Base-by-base conservation (phyloP, 148 eudicot species). In the Camellia granthamiana region DNA sequence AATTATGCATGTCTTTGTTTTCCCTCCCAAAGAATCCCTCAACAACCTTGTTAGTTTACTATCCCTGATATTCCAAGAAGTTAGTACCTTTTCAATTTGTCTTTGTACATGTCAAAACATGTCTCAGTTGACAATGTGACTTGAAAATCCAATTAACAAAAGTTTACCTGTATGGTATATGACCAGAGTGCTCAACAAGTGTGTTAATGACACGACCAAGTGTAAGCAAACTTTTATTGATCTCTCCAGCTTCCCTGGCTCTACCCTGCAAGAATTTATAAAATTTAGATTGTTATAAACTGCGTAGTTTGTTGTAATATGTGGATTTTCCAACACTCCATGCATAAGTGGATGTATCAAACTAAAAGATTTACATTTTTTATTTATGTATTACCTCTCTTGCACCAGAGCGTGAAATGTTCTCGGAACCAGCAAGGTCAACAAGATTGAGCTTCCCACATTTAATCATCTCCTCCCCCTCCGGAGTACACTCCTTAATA, bases 211-310 rank as follows among this genome's bases (percentile, higher is more conserved):
- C 92, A 81, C 99, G 95, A 74, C 99, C 99, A 79, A 97, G 95
- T 43, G 99, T 97, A 52, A 97, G 93, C 85, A 94, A 88, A 83
- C 99, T 97, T 90, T 97, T 97, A 83, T 97, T 97, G 30, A 97
- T 97, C 83, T 97, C 99, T 69, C 99, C 99, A 52, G 99, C 99
- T 97, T 94, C 97, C 89, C 97, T 87, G 62, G 99, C 99, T 89
- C 99, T 88, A 14, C 96, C 90, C 99, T 97, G 86, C 75, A 86
- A 83, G 19, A 79, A 62, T 69, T 21, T 8, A 61, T 59, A 9
- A 14, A 69, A 5, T 13, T 19, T 2, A 19, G 5, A 58, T 7
- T n/a, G 38, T 62, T 51, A 55, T 8, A 68, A 51, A 55, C 58
- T 42, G 68, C 63, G 16, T 52, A 3, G 10, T 5, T 7, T 61